These are phyloP conservation scores for Caloboletus firmus DNA, from an alignment of 1,284 basidiomycete genomes.

Conservation along the genomic window DNA sequence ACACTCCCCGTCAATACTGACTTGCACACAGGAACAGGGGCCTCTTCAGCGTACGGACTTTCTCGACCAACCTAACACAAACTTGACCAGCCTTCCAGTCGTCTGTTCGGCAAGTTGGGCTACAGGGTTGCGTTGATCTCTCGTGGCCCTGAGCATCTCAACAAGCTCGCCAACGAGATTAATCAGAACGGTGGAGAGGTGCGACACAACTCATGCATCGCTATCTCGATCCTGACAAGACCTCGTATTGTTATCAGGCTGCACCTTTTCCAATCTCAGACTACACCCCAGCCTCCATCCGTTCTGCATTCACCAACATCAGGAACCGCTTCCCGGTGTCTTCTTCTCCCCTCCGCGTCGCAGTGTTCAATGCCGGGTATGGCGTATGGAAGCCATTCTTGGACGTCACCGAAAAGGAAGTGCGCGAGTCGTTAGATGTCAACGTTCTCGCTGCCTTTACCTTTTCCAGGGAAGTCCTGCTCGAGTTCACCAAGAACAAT, in stretches of 20 bases:
- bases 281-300: conserved; percentile 56
- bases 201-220: conserved; percentile 8
- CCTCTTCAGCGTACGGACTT: conserved; percentile 55
- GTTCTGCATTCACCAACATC: conserved; percentile 55
- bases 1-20: neutral
- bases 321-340: conserved; percentile 47
- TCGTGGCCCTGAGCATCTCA: conserved; percentile 53
- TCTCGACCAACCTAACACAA: neutral
- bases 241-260: conserved; percentile 43
- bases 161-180: conserved; percentile 56
- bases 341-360: conserved; percentile 56
- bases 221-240: neutral
- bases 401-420: conserved; percentile 59
- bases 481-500: conserved; percentile 61
- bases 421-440: conserved; percentile 48
- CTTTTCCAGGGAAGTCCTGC: conserved; percentile 64
- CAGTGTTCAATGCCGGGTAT: conserved; percentile 64
- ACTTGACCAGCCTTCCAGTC: conserved; percentile 39
- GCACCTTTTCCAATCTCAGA: conserved; percentile 56
- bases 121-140: conserved; percentile 71
- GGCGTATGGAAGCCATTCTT: conserved; percentile 69
- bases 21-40: conserved; percentile 52
- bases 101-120: conserved; percentile 61
- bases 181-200: conserved; percentile 61
- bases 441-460: conserved; percentile 66